Evolutionary conservation across 768 basidiomycete species (phyloP).

Genomic region (Myochromella boudieri): DNA sequence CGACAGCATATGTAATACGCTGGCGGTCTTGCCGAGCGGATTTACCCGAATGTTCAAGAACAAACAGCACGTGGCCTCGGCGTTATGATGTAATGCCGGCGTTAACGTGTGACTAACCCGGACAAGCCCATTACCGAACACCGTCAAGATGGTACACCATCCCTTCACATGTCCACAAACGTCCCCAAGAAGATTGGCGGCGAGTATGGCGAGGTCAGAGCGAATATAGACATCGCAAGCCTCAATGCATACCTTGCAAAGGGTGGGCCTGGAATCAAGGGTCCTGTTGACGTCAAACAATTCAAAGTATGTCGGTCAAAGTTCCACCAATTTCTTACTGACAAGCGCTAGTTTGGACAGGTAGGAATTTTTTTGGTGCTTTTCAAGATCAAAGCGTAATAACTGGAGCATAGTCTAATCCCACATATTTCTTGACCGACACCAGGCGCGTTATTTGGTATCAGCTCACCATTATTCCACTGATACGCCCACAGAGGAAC

Average conservation of each 20-base stretch:
- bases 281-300: constrained; percentile 82
- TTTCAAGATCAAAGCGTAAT: background rate
- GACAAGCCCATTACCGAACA: constrained; percentile 5
- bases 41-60: constrained; percentile 40
- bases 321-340: background rate
- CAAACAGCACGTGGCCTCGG: constrained; percentile 18
- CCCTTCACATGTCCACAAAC: constrained; percentile 24
- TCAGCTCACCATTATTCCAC: background rate
- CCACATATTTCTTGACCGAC: constrained; percentile 92
- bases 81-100: no score
- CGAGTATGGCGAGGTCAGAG: constrained; percentile 73
- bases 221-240: constrained; percentile 60
- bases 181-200: constrained; percentile 58
- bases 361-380: no score
- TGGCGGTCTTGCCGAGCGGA: constrained; percentile 32
- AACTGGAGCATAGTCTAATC: constrained; percentile 69
- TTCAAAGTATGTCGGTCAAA: constrained; percentile 93
- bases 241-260: constrained; percentile 66
- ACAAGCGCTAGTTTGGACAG: constrained; percentile 72
- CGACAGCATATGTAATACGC: constrained; percentile 34
- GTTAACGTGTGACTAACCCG: background rate
- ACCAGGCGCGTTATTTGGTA: constrained; percentile 45
- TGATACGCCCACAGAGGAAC: constrained; percentile 35
- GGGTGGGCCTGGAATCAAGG: constrained; percentile 51
- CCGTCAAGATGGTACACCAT: constrained; percentile 1